Percentiles rank a stretch among this genome's conserved stretches.
These are phyloP conservation scores for Fistulifera pelliculosa DNA, from an alignment of 108 stramenopile genomes.

Conservation along the genomic window DNA sequence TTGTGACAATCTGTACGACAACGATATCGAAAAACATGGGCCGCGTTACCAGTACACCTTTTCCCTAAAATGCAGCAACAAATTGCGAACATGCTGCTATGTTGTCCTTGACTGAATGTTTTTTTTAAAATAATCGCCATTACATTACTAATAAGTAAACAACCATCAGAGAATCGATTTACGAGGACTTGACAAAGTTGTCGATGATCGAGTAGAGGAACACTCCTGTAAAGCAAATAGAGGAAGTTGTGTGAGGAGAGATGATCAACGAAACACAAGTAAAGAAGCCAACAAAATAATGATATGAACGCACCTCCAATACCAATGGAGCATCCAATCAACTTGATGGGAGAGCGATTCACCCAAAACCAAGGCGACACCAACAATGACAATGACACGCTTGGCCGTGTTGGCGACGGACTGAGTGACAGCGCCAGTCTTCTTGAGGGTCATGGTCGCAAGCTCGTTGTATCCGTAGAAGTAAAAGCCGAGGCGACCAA, in stretches of 20 bases:
- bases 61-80: too few species aligned
- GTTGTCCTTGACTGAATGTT: too few species aligned
- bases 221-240: slow-evolving; percentile 35
- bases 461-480: slow-evolving; percentile 95
- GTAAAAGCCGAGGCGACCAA: slow-evolving; percentile 85
- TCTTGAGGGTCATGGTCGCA: slow-evolving; percentile 91
- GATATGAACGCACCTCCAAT: slow-evolving; percentile 35
- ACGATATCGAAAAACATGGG: too few species aligned
- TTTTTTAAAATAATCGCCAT: slow-evolving; percentile 8
- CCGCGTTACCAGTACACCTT: too few species aligned
- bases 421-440: slow-evolving; percentile 90
- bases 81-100: too few species aligned
- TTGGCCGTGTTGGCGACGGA: slow-evolving; percentile 94
- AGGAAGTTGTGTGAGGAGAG: too few species aligned
- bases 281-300: too few species aligned
- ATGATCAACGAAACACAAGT: too few species aligned
- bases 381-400: slow-evolving; percentile 90
- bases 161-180: neutral
- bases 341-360: slow-evolving; percentile 82
- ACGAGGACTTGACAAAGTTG: slow-evolving; percentile 41
- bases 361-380: slow-evolving; percentile 82
- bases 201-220: slow-evolving; percentile 86
- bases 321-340: slow-evolving; percentile 86
- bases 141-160: slow-evolving; percentile 9
- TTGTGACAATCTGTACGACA: too few species aligned